Evolutionary conservation across 768 basidiomycete genomes (phyloP).

Genomic region (Mycena sanguinolenta): DNA sequence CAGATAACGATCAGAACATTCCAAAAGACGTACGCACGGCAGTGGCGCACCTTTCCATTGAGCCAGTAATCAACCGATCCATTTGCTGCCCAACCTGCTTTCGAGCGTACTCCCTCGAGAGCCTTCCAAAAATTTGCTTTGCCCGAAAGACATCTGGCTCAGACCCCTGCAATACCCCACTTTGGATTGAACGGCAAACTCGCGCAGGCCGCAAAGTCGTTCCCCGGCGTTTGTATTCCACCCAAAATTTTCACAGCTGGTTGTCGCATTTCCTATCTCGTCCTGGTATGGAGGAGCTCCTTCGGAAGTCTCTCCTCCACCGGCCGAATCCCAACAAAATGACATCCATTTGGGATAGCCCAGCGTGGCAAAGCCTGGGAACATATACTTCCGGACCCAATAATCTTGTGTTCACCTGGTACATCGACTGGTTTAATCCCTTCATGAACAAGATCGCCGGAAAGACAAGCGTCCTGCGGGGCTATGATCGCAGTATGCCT

Average conservation of each 20-base stretch:
- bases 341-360: constrained; percentile 24
- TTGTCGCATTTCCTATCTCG: constrained; percentile 21
- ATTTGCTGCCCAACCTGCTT: too few relatives aligned
- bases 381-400: constrained; percentile 12
- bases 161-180: constrained; percentile 10
- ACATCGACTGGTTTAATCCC: constrained; percentile 40
- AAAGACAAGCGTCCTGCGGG: constrained; percentile 17
- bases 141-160: background rate
- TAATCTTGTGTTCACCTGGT: constrained; percentile 17
- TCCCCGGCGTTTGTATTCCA: constrained; percentile 22
- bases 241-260: constrained; percentile 22
- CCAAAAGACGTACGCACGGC: constrained; percentile 18
- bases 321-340: constrained; percentile 7
- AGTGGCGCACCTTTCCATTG: background rate
- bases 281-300: constrained; percentile 27
- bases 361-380: constrained; percentile 30
- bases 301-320: constrained; percentile 14
- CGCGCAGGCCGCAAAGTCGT: constrained; percentile 18
- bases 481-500: constrained; percentile 40
- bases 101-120: constrained; percentile 14
- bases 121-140: constrained; percentile 17
- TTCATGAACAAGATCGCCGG: constrained; percentile 37
- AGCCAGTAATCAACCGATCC: too few relatives aligned
- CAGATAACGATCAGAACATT: constrained; percentile 2
- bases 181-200: constrained; percentile 25